Evolutionary conservation across 108 stramenopile species (phyloP).

Genomic region (Conticribra guillardii): DNA sequence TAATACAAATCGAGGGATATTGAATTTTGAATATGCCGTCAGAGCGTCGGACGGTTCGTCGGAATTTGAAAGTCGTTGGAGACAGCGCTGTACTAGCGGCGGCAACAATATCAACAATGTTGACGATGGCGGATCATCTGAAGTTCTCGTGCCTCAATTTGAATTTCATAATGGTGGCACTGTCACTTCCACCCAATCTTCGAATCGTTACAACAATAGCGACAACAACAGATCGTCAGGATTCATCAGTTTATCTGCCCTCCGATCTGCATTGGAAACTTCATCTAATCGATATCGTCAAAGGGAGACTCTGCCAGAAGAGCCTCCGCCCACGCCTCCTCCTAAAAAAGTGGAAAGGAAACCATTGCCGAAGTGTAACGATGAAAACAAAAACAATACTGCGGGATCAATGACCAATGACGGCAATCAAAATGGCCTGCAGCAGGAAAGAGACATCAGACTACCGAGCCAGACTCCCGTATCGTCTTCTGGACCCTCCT

Average conservation of each 20-base stretch:
- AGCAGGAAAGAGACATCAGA: no score
- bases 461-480: no score
- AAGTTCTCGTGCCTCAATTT: neutral
- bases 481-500: neutral
- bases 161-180: slow-evolving; percentile 1
- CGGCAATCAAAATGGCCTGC: no score
- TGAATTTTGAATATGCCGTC: slow-evolving; percentile 32
- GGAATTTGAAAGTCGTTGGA: slow-evolving; percentile 33
- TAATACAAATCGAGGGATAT: no score
- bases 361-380: no score
- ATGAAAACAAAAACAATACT: no score
- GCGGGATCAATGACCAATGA: no score
- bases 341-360: no score
- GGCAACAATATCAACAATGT: neutral
- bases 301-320: slow-evolving; percentile 25
- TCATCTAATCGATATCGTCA: slow-evolving; percentile 12
- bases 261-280: slow-evolving; percentile 23
- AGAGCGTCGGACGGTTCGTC: slow-evolving; percentile 26
- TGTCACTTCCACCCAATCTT: neutral
- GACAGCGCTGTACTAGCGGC: neutral
- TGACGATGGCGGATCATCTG: neutral
- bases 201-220: slow-evolving; percentile 7
- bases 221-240: neutral
- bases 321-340: slow-evolving; percentile 13
- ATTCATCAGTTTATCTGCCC: slow-evolving; percentile 12